Evolutionary conservation across 169 alveolate species (phyloP).

Genomic region (Eimeria acervulina): DNA sequence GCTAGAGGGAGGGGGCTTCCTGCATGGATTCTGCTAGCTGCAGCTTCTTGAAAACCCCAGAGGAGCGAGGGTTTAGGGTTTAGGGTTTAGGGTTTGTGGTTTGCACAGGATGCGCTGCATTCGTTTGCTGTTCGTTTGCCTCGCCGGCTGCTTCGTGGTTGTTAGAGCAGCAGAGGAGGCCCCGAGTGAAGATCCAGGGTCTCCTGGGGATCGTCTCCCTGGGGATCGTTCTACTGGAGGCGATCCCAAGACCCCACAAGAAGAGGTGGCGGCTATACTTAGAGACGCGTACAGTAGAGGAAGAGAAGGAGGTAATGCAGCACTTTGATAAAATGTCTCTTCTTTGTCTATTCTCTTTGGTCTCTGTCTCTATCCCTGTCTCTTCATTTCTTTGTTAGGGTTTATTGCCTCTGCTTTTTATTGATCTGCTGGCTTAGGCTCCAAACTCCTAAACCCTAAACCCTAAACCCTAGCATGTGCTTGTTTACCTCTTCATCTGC

Average conservation of each 20-base stretch:
- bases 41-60: not conserved
- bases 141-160: not conserved
- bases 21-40: not conserved
- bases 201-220: not conserved
- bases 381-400: too few relatives aligned
- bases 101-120: not conserved
- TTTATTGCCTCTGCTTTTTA: not conserved
- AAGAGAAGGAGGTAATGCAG: not conserved
- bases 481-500: too few relatives aligned
- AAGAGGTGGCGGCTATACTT: not conserved
- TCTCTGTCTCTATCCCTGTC: not conserved
- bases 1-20: too few relatives aligned
- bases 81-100: not conserved
- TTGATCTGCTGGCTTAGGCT: too few relatives aligned
- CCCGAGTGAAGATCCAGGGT: not conserved
- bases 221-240: not conserved
- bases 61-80: not conserved
- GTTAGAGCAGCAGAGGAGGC: not conserved
- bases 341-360: not conserved
- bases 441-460: not conserved
- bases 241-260: not conserved
- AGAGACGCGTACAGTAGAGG: not conserved
- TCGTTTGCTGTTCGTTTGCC: conserved; percentile 7
- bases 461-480: too few relatives aligned
- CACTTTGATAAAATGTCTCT: not conserved